Evolutionary conservation across 2,329 filamentous ascomycete genomes (phyloP), one percentile per base, ranked within the genome.

Genomic region (Pyrenochaeta sp.): DNA sequence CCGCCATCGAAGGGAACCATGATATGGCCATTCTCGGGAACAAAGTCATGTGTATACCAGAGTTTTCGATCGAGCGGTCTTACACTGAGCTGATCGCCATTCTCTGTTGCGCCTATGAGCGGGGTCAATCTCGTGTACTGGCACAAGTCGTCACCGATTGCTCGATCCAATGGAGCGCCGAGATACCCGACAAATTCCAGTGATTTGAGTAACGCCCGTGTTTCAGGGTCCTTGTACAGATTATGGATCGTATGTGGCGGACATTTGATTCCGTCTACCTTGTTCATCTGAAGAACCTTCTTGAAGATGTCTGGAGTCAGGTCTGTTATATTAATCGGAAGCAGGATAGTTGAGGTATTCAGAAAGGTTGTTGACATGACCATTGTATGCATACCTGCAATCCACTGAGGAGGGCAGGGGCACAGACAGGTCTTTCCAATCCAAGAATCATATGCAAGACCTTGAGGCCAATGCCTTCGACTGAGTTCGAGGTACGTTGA

Each of bases 41-140:
- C 41, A 14, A 44, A 60, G 9, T 45, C 37, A 23, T 56, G 48
- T 6, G 52, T 58, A 28, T 56, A 34, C 56, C 49, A 60, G 10
- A 55, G 41, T 27, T 34, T 56, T 17, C 37, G 44, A 18, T 56
- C 30, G 5, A 19, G 23, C 8, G 48, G 48, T n/a, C 41, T 32
- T 10, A 54, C 8, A 10, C 35, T 30, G 7, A 47, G 7, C 27
- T 54, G 48, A 14, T 40, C 44, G 17, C 54, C 56, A 9, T 26
- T 44, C 23, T 60, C 53, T 11, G 56, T 60, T 3, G 56, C 49
- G 8, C 53, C 56, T n/a, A 60, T 60, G 7, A 55, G 17, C 5
- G 26, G 36, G 4, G 34, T 49, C 6, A 60, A 8, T 29, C 41
- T 45, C 8, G 49, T 55, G 13, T 50, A 30, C 27, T 55, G 19